Evolutionary conservation across 2,329 filamentous ascomycete genomes (phyloP).

Genomic region (Leptodontidium sp.): DNA sequence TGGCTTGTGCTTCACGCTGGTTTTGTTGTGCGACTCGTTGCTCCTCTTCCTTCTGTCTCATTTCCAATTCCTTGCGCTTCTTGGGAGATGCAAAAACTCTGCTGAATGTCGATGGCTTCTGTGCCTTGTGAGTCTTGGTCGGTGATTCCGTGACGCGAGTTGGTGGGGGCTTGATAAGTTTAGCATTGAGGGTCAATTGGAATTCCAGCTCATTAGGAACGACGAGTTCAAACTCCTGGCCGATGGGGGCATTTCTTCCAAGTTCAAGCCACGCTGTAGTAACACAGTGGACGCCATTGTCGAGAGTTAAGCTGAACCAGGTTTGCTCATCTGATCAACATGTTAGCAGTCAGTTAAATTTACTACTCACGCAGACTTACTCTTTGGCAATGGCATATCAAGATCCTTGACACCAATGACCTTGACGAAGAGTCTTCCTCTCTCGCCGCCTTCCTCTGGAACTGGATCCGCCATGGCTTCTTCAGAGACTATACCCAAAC

Average conservation of each 20-base stretch:
- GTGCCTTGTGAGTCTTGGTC: constrained; percentile 67
- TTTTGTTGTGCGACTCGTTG: constrained; percentile 71
- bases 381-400: constrained; percentile 87
- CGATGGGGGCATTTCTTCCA: constrained; percentile 90
- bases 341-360: constrained; percentile 39
- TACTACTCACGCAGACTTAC: constrained; percentile 62
- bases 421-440: constrained; percentile 94
- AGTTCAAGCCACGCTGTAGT: constrained; percentile 96
- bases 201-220: constrained; percentile 99
- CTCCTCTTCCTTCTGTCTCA: constrained; percentile 83
- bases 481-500: constrained; percentile 72
- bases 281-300: constrained; percentile 97
- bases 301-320: constrained; percentile 95
- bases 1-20: constrained; percentile 69
- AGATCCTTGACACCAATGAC: constrained; percentile 98
- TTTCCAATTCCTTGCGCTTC: constrained; percentile 94
- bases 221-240: constrained; percentile 97
- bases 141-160: constrained; percentile 62
- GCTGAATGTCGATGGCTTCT: constrained; percentile 89
- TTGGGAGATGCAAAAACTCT: constrained; percentile 93
- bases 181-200: constrained; percentile 95
- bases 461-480: constrained; percentile 57
- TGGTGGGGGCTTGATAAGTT: constrained; percentile 82
- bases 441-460: constrained; percentile 81
- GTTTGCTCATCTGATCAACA: constrained; percentile 76